Percentiles rank a stretch among this genome's conserved stretches.
Conservation (phyloP, 1,284 basidiomycete species). For the Sanghuangporus weigelae region DNA sequence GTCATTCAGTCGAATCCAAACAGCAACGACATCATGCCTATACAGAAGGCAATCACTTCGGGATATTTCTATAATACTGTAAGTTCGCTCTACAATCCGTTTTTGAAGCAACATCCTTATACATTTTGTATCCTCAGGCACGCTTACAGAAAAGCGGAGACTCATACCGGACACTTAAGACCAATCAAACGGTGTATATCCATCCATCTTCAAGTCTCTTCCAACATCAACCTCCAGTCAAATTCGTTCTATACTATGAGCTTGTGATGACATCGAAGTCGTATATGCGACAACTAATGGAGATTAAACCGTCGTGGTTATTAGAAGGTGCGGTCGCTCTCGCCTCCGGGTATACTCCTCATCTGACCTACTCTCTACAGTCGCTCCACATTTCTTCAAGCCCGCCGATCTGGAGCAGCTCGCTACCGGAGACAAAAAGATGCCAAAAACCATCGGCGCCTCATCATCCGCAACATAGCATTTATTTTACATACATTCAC, state of each 20-base stretch:
- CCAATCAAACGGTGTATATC: slow-evolving; percentile 92
- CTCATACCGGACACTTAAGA: slow-evolving; percentile 91
- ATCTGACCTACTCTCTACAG: slow-evolving; percentile 34
- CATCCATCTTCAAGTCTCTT: slow-evolving; percentile 95
- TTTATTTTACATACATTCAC: not conserved
- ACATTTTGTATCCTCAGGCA: slow-evolving; percentile 45
- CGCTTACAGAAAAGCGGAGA: slow-evolving; percentile 88
- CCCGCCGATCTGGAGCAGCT: slow-evolving; percentile 81
- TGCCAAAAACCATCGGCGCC: slow-evolving; percentile 67
- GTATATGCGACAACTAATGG: slow-evolving; percentile 92
- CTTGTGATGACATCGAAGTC: slow-evolving; percentile 86
- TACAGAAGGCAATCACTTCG: slow-evolving; percentile 92
- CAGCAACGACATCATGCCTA: slow-evolving; percentile 83
- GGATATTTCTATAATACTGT: slow-evolving; percentile 98
- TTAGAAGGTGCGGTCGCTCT: slow-evolving; percentile 64
- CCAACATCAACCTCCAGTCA: slow-evolving; percentile 91
- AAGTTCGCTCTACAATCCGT: slow-evolving; percentile 25
- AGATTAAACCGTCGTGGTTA: slow-evolving; percentile 93
- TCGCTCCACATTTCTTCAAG: slow-evolving; percentile 94
- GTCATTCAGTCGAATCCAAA: slow-evolving; percentile 86
- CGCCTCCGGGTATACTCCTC: not conserved
- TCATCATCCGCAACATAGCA: not conserved
- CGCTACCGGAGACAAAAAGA: slow-evolving; percentile 80
- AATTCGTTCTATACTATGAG: slow-evolving; percentile 92
- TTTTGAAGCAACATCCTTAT: not conserved